Conservation (phyloP, 2,329 filamentous ascomycete species). For the Purpureocillium lavendulum region DNA sequence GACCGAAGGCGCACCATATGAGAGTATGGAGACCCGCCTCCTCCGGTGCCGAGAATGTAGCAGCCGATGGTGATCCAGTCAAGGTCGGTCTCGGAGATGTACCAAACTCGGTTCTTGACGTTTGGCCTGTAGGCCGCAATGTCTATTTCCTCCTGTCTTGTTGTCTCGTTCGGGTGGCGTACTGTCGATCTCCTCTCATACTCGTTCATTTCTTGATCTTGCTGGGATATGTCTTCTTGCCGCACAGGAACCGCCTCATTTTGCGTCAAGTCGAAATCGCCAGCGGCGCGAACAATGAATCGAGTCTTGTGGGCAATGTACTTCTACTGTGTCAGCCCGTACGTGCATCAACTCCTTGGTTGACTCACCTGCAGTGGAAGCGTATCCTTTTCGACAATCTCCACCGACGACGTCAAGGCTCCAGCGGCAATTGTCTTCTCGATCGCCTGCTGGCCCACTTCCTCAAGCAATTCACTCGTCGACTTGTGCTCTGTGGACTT, state of each 20-base stretch:
- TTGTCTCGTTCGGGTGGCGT: background rate
- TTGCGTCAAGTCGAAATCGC: conserved; percentile 40
- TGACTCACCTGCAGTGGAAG: conserved; percentile 40
- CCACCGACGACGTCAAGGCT: conserved; percentile 32
- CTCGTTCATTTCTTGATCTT: conserved; percentile 10
- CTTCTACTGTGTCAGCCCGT: conserved; percentile 16
- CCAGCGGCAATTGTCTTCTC: conserved; percentile 36
- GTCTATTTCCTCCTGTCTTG: conserved; percentile 17
- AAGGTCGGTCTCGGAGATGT: conserved; percentile 48
- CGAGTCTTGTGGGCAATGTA: conserved; percentile 44
- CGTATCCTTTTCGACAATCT: conserved; percentile 43
- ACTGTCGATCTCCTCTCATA: conserved; percentile 11
- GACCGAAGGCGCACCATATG: conserved; percentile 41
- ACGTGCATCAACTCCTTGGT: background rate
- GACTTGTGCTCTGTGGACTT: conserved; percentile 36
- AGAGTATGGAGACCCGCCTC: conserved; percentile 47
- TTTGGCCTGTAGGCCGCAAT: conserved; percentile 38
- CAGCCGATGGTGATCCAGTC: conserved; percentile 49
- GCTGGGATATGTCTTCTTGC: conserved; percentile 2
- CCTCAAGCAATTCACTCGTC: conserved; percentile 25
- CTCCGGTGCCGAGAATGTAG: conserved; percentile 53
- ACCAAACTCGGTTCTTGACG: conserved; percentile 44
- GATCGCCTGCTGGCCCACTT: conserved; percentile 31
- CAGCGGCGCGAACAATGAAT: conserved; percentile 51
- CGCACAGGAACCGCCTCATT: conserved; percentile 1